These are phyloP conservation scores for Sporothrix variecibatus DNA, from an alignment of 2,329 filamentous ascomycete genomes.

Conservation along the genomic window DNA sequence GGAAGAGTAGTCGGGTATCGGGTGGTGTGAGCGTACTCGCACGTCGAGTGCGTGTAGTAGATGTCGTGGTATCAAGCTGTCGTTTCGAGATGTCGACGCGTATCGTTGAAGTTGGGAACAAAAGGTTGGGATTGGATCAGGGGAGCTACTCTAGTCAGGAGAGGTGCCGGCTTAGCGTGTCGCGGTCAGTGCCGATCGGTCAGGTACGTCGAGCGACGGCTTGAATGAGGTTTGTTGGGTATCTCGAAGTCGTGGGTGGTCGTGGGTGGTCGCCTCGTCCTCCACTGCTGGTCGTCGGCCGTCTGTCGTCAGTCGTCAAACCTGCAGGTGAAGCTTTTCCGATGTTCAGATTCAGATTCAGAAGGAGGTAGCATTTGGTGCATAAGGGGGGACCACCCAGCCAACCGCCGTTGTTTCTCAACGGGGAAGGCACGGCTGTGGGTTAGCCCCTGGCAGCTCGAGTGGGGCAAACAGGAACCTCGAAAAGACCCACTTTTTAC, in stretches of 20 bases:
- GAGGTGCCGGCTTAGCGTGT: slow-evolving; percentile 10
- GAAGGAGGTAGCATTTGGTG: background rate
- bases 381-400: background rate
- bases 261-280: background rate
- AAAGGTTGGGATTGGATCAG: background rate
- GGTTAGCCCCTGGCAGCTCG: slow-evolving; percentile 10
- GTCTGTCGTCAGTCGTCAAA: background rate
- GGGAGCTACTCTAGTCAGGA: slow-evolving; percentile 6
- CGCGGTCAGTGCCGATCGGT: background rate
- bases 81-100: background rate
- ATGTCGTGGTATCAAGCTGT: background rate
- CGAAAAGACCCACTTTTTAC: background rate
- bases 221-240: background rate
- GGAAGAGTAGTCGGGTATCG: background rate
- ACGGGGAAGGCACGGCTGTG: slow-evolving; percentile 17
- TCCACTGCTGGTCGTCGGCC: background rate
- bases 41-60: background rate
- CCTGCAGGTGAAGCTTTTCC: background rate
- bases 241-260: background rate
- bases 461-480: slow-evolving; percentile 1
- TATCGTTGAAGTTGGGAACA: background rate
- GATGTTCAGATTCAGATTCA: background rate
- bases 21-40: background rate
- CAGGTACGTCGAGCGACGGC: background rate
- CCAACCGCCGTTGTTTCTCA: background rate